These are phyloP conservation scores for Actinomortierella ambigua DNA, from an alignment of 371 early-diverging fungal species.

Conservation along the genomic window DNA sequence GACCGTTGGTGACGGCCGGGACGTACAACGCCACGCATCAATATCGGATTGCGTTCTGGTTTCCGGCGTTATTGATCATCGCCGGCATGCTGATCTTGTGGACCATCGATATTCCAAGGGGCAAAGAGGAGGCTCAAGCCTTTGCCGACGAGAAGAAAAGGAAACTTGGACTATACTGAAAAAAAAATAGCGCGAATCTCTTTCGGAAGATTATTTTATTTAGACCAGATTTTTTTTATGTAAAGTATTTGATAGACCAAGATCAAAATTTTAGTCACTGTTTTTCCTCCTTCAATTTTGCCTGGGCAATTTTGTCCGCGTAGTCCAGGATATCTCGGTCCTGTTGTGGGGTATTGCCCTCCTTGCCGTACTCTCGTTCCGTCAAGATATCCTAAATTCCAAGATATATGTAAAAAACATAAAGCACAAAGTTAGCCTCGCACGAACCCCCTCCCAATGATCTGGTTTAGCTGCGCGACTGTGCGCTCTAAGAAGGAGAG, in stretches of 20 bases:
- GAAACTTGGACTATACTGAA: no score
- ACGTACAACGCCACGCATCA: constrained; percentile 43
- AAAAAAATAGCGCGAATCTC: no score
- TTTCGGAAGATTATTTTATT: no score
- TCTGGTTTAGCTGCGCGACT: no score
- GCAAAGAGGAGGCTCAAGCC: constrained; percentile 48
- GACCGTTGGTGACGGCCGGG: constrained; percentile 59
- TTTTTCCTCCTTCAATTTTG: constrained; percentile 23
- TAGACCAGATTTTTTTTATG: no score
- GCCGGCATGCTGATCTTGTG: constrained; percentile 44
- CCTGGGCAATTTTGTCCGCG: constrained; percentile 28
- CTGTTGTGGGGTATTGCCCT: constrained; percentile 36
- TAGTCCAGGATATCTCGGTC: constrained; percentile 31
- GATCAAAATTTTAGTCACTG: no score
- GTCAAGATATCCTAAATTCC: constrained; percentile 22
- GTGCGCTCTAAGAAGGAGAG: no score
- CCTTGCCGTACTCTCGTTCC: constrained; percentile 24
- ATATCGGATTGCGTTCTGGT: constrained; percentile 47
- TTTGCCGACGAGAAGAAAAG: constrained; percentile 12
- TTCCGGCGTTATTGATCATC: constrained; percentile 33
- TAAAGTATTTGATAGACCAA: no score
- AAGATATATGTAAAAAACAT: background rate
- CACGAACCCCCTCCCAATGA: no score
- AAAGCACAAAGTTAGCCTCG: background rate
- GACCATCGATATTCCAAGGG: constrained; percentile 50